Evolutionary conservation across 306 rosid species (phyloP).

Genomic region (Gastrolobium bilobum): DNA sequence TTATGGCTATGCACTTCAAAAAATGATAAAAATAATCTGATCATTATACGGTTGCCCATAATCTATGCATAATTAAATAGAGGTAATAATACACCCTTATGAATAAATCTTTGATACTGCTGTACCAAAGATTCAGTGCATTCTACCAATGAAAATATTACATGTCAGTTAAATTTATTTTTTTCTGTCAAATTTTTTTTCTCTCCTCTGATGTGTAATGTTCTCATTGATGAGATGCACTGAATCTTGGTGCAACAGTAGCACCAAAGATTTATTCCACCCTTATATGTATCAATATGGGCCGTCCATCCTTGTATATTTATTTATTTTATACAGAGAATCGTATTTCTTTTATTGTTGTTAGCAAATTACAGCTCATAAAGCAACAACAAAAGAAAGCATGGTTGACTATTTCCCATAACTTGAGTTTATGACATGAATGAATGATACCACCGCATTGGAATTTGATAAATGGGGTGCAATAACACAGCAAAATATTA

Average conservation of each 20-base stretch:
- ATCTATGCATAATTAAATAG: background rate
- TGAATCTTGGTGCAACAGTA: no score
- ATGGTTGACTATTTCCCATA: conserved; percentile 44
- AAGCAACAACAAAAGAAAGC: background rate
- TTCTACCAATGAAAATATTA: no score
- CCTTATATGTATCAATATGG: background rate
- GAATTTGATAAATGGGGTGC: conserved; percentile 24
- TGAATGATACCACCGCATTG: conserved; percentile 24
- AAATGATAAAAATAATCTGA: background rate
- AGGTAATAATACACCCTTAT: no score
- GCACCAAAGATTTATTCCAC: no score
- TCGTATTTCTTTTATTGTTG: background rate
- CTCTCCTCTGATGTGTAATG: no score
- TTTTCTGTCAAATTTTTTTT: no score
- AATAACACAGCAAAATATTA: conserved; percentile 21
- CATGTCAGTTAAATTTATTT: no score
- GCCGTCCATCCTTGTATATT: no score
- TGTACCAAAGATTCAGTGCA: no score
- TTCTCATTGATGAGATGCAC: no score
- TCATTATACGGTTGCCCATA: background rate
- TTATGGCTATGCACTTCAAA: background rate
- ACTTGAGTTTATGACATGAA: conserved; percentile 28
- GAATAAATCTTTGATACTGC: no score
- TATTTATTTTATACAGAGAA: background rate
- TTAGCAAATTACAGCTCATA: conserved; percentile 8